Base-by-base conservation (phyloP, 2,329 filamentous ascomycete species). In the Ramularia collo-cygni region DNA sequence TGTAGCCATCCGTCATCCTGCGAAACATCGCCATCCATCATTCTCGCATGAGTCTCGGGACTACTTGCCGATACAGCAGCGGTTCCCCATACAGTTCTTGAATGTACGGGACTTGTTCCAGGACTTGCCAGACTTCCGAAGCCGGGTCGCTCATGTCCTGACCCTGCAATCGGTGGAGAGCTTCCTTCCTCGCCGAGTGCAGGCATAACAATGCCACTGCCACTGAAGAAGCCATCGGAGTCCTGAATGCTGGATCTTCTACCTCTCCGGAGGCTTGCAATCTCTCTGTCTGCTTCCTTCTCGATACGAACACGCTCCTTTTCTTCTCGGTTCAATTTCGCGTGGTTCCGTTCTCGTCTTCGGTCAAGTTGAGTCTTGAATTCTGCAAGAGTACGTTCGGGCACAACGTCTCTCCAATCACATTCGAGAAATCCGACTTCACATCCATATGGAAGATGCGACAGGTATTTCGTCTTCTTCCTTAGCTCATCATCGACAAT, bases 11-110 rank as follows among this genome's bases (percentile, higher is more conserved):
- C 90, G 59, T 95, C 89, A 46, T 88, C 78, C 14, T 16, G 14
- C 30, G 18, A 9, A 2, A 63, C 65, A 7, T 53, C 47, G 28
- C 65, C 63, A 3, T 64, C 63, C 18, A 65, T 59, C 8, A 60
- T 53, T 8, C 64, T 46, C 2, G 71, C 59, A 18, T 63, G 63
- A 18, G 78, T 54, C 8, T 75, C 72, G 2, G 80, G 77, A 3
- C 77, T 80, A 1, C 66, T 66, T 0, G 78, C 68, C 2, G 68
- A 57, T 2, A 94, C 67, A 0, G 75, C 78, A 3, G 76, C 72
- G 1, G 90, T 96, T n/a, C 90, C 90, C 90, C 90, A 96, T 1
- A 96, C 86, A 0, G 90, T 96, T 46, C 79, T 80, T 28, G 76
- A 70, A 1, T 79, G 77, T 5, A 78, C 81, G 0, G 89, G 88